Conservation (phyloP, 495 filamentous ascomycete species). For the Sphaerosporella brunnea region DNA sequence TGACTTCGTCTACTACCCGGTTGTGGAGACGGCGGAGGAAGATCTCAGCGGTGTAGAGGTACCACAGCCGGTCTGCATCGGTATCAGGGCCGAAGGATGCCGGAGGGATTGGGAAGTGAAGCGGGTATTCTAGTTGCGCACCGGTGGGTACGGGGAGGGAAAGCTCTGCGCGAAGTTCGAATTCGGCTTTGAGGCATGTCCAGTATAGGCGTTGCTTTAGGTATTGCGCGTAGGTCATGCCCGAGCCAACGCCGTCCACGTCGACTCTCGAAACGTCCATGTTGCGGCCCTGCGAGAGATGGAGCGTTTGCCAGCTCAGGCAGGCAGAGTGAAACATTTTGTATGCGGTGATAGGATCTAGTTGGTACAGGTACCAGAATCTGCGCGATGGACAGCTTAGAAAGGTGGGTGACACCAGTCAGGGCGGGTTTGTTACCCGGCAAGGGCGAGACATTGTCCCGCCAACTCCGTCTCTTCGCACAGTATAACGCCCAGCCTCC, state of each 20-base stretch:
- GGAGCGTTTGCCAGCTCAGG: conserved; percentile 30
- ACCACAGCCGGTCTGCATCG: conserved; percentile 25
- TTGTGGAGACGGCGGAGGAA: conserved; percentile 30
- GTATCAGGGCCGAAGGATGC: conserved; percentile 16
- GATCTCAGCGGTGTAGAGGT: conserved; percentile 30
- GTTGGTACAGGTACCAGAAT: conserved; percentile 31
- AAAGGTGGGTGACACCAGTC: not conserved
- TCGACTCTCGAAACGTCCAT: not conserved
- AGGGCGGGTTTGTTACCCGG: conserved; percentile 20
- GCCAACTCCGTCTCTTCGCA: conserved; percentile 27
- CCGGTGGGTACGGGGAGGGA: conserved; percentile 26
- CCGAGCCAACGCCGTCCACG: conserved; percentile 14
- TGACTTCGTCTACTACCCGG: conserved; percentile 27
- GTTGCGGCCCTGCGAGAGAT: conserved; percentile 10
- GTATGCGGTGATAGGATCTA: conserved; percentile 29
- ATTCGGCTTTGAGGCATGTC: conserved; percentile 31
- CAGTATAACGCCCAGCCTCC: conserved; percentile 27
- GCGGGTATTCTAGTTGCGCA: conserved; percentile 27
- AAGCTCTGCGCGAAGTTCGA: conserved; percentile 29
- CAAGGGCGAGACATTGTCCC: conserved; percentile 29
- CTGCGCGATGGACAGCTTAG: conserved; percentile 9
- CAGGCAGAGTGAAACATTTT: conserved; percentile 30
- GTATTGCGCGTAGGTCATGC: conserved; percentile 27
- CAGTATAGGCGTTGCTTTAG: conserved; percentile 30
- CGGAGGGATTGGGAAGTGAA: conserved; percentile 27